Conservation (phyloP, 164 flowering plant genomes). For the Cinnamomum chago region DNA sequence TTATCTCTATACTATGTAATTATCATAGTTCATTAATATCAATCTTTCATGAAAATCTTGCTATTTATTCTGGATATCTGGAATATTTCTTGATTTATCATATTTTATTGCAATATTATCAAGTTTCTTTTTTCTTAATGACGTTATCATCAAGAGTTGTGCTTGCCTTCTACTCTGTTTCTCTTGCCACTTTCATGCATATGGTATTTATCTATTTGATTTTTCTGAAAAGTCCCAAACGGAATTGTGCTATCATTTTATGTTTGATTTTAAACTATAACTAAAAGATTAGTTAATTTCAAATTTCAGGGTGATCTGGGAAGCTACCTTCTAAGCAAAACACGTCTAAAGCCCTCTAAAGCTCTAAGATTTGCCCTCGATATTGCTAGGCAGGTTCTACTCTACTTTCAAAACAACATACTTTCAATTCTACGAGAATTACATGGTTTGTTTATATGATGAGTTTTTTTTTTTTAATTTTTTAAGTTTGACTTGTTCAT, state of each 20-base stretch:
- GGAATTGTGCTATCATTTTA: background rate
- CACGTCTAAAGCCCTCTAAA: constrained; percentile 78
- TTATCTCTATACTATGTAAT: background rate
- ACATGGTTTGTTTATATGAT: too few species aligned
- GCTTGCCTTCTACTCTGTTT: background rate
- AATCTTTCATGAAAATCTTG: background rate
- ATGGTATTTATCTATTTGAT: background rate
- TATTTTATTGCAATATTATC: too few species aligned
- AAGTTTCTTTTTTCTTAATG: background rate
- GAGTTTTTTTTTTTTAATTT: too few species aligned
- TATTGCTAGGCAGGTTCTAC: constrained; percentile 66
- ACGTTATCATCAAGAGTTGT: background rate
- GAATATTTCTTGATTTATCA: background rate
- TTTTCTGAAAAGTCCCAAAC: background rate
- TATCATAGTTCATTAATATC: background rate
- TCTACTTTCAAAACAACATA: background rate
- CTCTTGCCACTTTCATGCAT: background rate
- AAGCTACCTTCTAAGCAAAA: constrained; percentile 77
- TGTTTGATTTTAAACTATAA: background rate
- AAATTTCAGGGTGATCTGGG: constrained; percentile 79
- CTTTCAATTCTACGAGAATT: background rate
- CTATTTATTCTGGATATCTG: background rate
- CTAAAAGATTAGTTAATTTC: background rate
- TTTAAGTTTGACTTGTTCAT: too few species aligned
- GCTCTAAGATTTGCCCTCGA: constrained; percentile 85